Base-by-base conservation (phyloP, 2,329 filamentous ascomycete genomes). In the Ceratocystiopsis brevicomis region DNA sequence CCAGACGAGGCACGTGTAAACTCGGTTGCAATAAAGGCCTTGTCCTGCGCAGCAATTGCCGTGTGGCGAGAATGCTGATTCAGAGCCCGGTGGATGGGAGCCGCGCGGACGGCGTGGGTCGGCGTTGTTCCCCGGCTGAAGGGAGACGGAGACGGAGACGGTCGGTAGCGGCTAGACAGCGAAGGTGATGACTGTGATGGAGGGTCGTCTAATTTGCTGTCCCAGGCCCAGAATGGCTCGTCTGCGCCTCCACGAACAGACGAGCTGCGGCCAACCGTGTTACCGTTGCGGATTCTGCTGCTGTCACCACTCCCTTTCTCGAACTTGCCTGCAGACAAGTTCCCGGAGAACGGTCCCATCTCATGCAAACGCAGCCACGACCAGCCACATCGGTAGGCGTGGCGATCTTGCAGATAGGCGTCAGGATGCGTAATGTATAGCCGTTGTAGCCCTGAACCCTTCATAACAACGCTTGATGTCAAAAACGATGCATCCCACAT, bases 341-440 rank as follows among this genome's bases (percentile, higher is more conserved):
- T 30, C 10, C 10, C 25, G 2, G 25, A 11, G 17, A 17, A 39
- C 18, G 36, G 16, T 1, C 16, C 40, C 40, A 85, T 61, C 50
- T 76, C 68, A 33, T 75, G 71, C 11, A 87, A 57, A 39, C 68
- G 69, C 50, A 76, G 75, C 82, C 82, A 88, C 1, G 73, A 76
- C 79, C 78, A 86, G 6, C 67, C 66, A 11, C 62, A 55, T 8
- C 69, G 65, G 35, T 69, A 67, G 6, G 69, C 64, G 32, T 65
- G 59, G 14, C 61, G 52, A 47, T 76, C 71, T 53, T 88, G 82
- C 3, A 82, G 60, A 50, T 88, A 88, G 1, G 78, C 78, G 50
- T 81, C 76, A 4, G 77, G 72, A 46, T 83, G 78, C 1, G 82
- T 88, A 45, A 87, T 67, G 58, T 81, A 88, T 13, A 88, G 67